phyloP scores from a whole-genome alignment of 1,284 basidiomycete genomes.

The Ustilago loliicola region DNA sequence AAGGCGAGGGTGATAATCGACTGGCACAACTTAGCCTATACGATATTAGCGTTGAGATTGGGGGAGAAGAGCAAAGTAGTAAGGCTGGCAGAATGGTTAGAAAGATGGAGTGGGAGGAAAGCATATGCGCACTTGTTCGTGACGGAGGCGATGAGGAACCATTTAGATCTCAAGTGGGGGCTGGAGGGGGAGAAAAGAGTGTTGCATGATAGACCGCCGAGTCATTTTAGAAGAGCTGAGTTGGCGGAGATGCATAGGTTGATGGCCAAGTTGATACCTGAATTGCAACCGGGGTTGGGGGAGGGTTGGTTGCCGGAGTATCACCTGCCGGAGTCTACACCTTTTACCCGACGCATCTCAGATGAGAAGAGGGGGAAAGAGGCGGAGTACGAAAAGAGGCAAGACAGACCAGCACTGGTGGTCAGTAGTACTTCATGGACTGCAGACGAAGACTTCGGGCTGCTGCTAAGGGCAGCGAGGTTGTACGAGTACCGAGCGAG shows the following conservation, averaged over 20 bases:
- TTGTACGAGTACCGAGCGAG: slow-evolving; percentile 78
- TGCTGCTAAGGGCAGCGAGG: slow-evolving; percentile 74
- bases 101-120: slow-evolving; percentile 55
- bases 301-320: slow-evolving; percentile 43
- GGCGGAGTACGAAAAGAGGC: slow-evolving; percentile 13
- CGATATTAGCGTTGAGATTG: slow-evolving; percentile 86
- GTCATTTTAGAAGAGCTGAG: slow-evolving; percentile 23
- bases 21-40: slow-evolving; percentile 98
- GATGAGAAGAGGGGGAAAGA: background rate
- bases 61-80: slow-evolving; percentile 80
- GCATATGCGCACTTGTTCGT: slow-evolving; percentile 96
- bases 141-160: slow-evolving; percentile 85
- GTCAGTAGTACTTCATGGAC: slow-evolving; percentile 98
- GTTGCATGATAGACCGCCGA: slow-evolving; percentile 55
- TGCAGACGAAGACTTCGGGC: slow-evolving; percentile 92
- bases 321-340: slow-evolving; percentile 25
- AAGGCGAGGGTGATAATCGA: slow-evolving; percentile 92
- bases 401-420: slow-evolving; percentile 81
- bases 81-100: slow-evolving; percentile 72
- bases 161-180: slow-evolving; percentile 82
- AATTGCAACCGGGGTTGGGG: slow-evolving; percentile 25
- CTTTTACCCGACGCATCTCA: slow-evolving; percentile 34
- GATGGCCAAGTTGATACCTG: slow-evolving; percentile 29
- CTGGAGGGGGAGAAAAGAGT: slow-evolving; percentile 74
- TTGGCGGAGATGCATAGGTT: slow-evolving; percentile 47